These are phyloP conservation scores for Aschersonia sp. DNA, from an alignment of 2,329 filamentous ascomycete species.

Conservation along the genomic window DNA sequence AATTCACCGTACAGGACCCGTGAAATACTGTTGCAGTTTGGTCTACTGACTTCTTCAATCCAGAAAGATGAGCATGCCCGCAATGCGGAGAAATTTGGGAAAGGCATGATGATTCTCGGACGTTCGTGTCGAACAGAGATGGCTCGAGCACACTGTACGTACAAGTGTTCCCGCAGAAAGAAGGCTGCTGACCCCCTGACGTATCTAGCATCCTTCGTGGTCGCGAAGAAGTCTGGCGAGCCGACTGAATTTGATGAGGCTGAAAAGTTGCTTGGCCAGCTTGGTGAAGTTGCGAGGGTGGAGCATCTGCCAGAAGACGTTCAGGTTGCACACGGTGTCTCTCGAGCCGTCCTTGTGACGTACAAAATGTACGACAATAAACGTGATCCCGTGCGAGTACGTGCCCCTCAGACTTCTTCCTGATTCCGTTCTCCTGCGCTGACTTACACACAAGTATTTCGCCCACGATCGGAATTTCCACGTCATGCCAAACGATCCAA, in stretches of 20 bases:
- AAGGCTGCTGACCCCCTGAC: slow-evolving; percentile 8
- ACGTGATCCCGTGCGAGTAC: slow-evolving; percentile 33
- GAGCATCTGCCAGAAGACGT: slow-evolving; percentile 19
- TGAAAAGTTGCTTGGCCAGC: slow-evolving; percentile 22
- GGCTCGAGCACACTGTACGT: slow-evolving; percentile 45
- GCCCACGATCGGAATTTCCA: slow-evolving; percentile 2
- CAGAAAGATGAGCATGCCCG: slow-evolving; percentile 35
- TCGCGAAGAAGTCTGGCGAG: slow-evolving; percentile 22
- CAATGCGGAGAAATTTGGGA: slow-evolving; percentile 29
- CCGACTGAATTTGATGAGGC: slow-evolving; percentile 28
- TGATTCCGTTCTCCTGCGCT: not conserved
- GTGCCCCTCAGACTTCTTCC: slow-evolving; percentile 7
- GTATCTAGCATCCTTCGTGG: slow-evolving; percentile 31
- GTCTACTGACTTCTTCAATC: not conserved
- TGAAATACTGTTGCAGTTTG: not conserved
- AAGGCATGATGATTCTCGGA: slow-evolving; percentile 34
- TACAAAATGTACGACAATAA: slow-evolving; percentile 35
- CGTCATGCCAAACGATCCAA: slow-evolving; percentile 15
- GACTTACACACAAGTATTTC: slow-evolving; percentile 2
- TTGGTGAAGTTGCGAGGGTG: slow-evolving; percentile 27
- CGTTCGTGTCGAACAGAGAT: slow-evolving; percentile 45
- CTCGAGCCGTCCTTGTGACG: slow-evolving; percentile 28
- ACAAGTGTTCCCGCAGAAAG: slow-evolving; percentile 1
- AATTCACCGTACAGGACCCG: slow-evolving; percentile 39
- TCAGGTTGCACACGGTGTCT: slow-evolving; percentile 18